phyloP scores from a whole-genome alignment of 805 yeast species.

The Ogataea saltuana region DNA sequence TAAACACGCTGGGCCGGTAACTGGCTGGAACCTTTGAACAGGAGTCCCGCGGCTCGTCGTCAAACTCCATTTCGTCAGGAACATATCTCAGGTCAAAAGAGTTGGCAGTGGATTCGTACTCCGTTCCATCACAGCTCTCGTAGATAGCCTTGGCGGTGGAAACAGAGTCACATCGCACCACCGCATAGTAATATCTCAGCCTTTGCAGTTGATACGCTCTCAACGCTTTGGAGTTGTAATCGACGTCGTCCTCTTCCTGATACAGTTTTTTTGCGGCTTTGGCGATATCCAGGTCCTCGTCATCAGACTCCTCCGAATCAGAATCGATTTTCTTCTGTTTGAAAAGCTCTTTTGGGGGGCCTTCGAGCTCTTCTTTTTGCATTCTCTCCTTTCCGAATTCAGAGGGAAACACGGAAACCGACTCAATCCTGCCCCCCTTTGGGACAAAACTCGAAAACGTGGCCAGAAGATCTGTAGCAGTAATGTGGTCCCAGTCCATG shows the following conservation, averaged over 20 bases:
- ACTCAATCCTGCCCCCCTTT: slow-evolving; percentile 61
- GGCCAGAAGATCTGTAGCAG: slow-evolving; percentile 83
- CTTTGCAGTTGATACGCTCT: slow-evolving; percentile 92
- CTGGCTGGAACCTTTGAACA: slow-evolving; percentile 72
- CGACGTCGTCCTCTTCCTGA: slow-evolving; percentile 78
- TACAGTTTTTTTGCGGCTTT: slow-evolving; percentile 69
- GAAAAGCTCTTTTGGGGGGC: slow-evolving; percentile 89
- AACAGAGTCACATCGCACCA: slow-evolving; percentile 77
- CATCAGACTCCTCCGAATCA: slow-evolving; percentile 43
- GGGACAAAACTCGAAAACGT: slow-evolving; percentile 87
- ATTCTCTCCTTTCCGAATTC: slow-evolving; percentile 92
- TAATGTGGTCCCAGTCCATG: slow-evolving; percentile 96
- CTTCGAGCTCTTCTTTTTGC: slow-evolving; percentile 86
- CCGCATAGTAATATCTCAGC: slow-evolving; percentile 89
- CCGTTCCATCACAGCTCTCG: slow-evolving; percentile 89
- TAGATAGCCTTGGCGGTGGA: slow-evolving; percentile 74
- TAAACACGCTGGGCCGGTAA: slow-evolving; percentile 78
- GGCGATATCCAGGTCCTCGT: slow-evolving; percentile 45
- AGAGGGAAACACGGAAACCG: slow-evolving; percentile 79
- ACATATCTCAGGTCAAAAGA: slow-evolving; percentile 88
- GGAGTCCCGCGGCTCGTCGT: slow-evolving; percentile 69
- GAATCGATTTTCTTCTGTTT: slow-evolving; percentile 44
- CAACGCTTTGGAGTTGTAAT: slow-evolving; percentile 79
- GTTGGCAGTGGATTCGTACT: slow-evolving; percentile 93
- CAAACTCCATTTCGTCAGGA: slow-evolving; percentile 91